Percentiles rank a stretch among this genome's conserved stretches.
Conservation (phyloP, 1,139 yeast genomes). For the Meyerozyma athensensis region DNA sequence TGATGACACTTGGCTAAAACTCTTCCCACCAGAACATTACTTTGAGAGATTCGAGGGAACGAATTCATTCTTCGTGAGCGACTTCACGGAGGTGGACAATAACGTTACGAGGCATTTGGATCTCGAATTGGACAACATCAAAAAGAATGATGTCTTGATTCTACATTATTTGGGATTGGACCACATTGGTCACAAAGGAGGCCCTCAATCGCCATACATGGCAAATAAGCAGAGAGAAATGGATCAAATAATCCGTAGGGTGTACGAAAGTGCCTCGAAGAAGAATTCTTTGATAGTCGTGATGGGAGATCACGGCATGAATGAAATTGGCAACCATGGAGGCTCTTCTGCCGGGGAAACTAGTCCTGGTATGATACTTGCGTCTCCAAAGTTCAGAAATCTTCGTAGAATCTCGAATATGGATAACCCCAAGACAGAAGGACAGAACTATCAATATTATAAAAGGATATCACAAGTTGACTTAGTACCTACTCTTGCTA, state of each 20-base stretch:
- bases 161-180: conserved; percentile 91
- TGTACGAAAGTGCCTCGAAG: conserved; percentile 42
- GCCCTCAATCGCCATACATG: conserved; percentile 80
- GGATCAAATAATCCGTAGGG: conserved; percentile 58
- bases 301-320: conserved; percentile 96
- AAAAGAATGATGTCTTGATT: conserved; percentile 47
- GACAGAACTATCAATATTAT: conserved; percentile 49
- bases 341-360: conserved; percentile 93
- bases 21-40: conserved; percentile 58
- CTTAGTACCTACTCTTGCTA: conserved; percentile 77
- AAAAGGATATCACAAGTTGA: conserved; percentile 70
- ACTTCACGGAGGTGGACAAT: conserved; percentile 86
- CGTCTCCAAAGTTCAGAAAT: conserved; percentile 54
- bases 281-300: conserved; percentile 62
- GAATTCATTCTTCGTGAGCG: conserved; percentile 88
- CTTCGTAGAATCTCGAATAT: no score
- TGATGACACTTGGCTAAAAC: conserved; percentile 94
- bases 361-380: conserved; percentile 69
- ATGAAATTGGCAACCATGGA: conserved; percentile 90
- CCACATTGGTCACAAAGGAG: conserved; percentile 97
- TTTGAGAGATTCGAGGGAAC: conserved; percentile 80
- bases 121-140: conserved; percentile 34
- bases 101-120: conserved; percentile 89
- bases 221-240: conserved; percentile 75
- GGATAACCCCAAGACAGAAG: conserved; percentile 35